Evolutionary conservation across 2,329 filamentous ascomycete species (phyloP).

Genomic region (Uncinocarpus reesii): DNA sequence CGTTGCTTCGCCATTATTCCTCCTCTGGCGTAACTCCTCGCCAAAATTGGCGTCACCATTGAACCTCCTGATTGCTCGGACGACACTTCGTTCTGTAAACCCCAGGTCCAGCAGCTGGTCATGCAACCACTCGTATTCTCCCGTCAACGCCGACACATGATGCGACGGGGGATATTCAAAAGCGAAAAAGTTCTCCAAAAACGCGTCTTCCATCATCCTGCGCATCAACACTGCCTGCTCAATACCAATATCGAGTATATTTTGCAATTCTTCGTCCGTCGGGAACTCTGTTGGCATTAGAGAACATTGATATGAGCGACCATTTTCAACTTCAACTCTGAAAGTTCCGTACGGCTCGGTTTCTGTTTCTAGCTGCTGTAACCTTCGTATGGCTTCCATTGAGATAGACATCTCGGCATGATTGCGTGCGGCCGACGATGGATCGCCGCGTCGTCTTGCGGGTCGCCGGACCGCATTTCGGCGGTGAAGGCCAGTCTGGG

Average conservation of each 20-base stretch:
- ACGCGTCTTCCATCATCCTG: conserved; percentile 37
- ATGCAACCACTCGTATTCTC: conserved; percentile 30
- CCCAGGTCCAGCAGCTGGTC: conserved; percentile 32
- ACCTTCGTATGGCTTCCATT: conserved; percentile 29
- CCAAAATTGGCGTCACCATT: conserved; percentile 34
- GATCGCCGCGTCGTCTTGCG: conserved; percentile 14
- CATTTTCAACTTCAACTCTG: conserved; percentile 35
- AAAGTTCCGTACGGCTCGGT: conserved; percentile 36
- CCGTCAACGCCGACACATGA: conserved; percentile 25
- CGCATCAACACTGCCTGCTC: conserved; percentile 35
- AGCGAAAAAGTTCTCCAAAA: conserved; percentile 35
- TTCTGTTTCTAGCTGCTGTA: conserved; percentile 33
- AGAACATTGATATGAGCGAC: conserved; percentile 33
- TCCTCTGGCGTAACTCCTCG: conserved; percentile 30
- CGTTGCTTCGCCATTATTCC: conserved; percentile 32
- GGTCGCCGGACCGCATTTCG: conserved; percentile 30
- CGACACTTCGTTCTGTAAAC: conserved; percentile 29
- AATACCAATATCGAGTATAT: conserved; percentile 30
- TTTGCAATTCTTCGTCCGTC: conserved; percentile 35
- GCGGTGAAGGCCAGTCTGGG: conserved; percentile 28
- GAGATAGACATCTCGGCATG: conserved; percentile 13
- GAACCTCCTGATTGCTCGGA: conserved; percentile 30
- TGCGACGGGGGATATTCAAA: conserved; percentile 33
- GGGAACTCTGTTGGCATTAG: conserved; percentile 35
- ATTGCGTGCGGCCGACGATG: neutral